phyloP scores from a whole-genome alignment of 2,329 filamentous ascomycete genomes.

The Xylaria digitata region DNA sequence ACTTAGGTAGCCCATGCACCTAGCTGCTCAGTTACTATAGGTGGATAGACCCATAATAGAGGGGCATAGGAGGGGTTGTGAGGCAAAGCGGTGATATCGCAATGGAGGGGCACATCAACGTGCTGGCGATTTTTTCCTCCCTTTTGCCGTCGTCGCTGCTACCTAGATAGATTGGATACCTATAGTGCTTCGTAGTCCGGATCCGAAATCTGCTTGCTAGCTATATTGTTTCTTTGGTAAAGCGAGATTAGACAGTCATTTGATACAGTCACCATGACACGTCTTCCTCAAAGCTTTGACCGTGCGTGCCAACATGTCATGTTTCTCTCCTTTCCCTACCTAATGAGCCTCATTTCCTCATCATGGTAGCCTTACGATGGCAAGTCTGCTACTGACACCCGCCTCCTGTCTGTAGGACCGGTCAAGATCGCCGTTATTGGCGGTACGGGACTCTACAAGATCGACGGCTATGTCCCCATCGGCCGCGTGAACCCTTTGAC shows the following conservation, averaged over 20 bases:
- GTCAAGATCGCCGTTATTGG: slow-evolving; percentile 91
- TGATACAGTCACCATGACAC: slow-evolving; percentile 55
- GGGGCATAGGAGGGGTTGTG: slow-evolving; percentile 24
- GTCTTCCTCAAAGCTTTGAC: slow-evolving; percentile 69
- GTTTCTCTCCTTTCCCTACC: background rate
- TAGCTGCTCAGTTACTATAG: background rate
- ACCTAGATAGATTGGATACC: slow-evolving; percentile 7
- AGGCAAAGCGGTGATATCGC: slow-evolving; percentile 34
- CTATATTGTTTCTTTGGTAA: background rate
- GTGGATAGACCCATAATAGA: slow-evolving; percentile 36
- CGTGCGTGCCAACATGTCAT: slow-evolving; percentile 55
- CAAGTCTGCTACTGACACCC: slow-evolving; percentile 20
- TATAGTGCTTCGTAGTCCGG: background rate
- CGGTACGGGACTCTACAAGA: slow-evolving; percentile 89
- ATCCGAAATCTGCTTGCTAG: background rate
- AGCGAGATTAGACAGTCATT: slow-evolving; percentile 7
- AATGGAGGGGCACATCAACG: slow-evolving; percentile 39
- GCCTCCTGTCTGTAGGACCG: slow-evolving; percentile 60
- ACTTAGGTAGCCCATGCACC: no score
- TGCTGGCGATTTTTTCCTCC: slow-evolving; percentile 25
- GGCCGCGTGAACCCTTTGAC: slow-evolving; percentile 81
- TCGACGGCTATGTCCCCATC: slow-evolving; percentile 87
- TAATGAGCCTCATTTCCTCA: slow-evolving; percentile 2
- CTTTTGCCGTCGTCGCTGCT: background rate
- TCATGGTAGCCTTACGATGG: background rate